These are phyloP conservation scores for Candida glucosophila DNA, from an alignment of 1,139 yeast species.

Conservation along the genomic window DNA sequence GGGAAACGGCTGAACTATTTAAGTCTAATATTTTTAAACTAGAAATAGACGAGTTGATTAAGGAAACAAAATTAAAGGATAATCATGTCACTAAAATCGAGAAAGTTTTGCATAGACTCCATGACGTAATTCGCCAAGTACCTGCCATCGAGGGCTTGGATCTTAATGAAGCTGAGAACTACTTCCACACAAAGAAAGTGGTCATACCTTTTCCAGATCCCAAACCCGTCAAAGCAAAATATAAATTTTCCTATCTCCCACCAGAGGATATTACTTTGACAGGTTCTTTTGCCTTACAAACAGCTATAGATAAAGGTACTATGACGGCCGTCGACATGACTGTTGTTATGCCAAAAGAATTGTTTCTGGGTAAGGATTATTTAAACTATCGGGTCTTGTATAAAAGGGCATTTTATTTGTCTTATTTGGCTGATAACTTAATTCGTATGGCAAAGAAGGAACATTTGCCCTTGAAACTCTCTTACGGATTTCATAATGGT, in stretches of 20 bases:
- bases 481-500: constrained; percentile 54
- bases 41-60: constrained; percentile 83
- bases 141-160: constrained; percentile 47
- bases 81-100: constrained; percentile 59
- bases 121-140: constrained; percentile 57
- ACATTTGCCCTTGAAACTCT: constrained; percentile 45
- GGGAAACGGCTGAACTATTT: constrained; percentile 90
- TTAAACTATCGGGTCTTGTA: constrained; percentile 83
- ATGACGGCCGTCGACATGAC: constrained; percentile 70
- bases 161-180: constrained; percentile 43
- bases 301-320: constrained; percentile 44
- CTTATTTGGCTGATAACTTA: constrained; percentile 63
- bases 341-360: constrained; percentile 66
- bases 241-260: constrained; percentile 58
- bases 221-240: constrained; percentile 62
- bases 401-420: constrained; percentile 81
- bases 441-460: constrained; percentile 46
- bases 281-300: constrained; percentile 84
- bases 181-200: constrained; percentile 41
- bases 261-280: constrained; percentile 75
- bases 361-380: constrained; percentile 83
- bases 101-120: constrained; percentile 67
- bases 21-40: constrained; percentile 90
- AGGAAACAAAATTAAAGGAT: constrained; percentile 70
- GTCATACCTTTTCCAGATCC: constrained; percentile 87